A percentile compares a stretch with the other conserved stretches of the same genome.
These are phyloP conservation scores for Rhodotorula sp. DNA, from an alignment of 1,284 basidiomycete species.

Conservation along the genomic window DNA sequence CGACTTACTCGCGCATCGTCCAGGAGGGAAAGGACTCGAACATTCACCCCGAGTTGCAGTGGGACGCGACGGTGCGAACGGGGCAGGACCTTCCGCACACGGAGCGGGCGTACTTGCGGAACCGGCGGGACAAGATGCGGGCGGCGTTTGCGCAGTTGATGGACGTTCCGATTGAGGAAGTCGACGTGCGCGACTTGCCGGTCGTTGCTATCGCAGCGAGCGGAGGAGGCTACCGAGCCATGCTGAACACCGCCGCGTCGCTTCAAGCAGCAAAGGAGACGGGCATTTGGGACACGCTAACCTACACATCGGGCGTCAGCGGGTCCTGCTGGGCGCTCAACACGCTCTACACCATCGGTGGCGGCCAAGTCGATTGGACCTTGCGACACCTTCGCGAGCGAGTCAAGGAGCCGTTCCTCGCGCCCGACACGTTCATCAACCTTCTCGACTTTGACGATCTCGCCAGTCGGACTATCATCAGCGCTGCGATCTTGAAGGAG, in stretches of 20 bases:
- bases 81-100: conserved; percentile 48
- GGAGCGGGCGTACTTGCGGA: conserved; percentile 50
- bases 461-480: conserved; percentile 42
- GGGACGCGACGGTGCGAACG: conserved; percentile 52
- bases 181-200: conserved; percentile 52
- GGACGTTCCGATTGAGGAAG: conserved; percentile 45
- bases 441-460: conserved; percentile 15
- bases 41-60: conserved; percentile 52
- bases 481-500: conserved; percentile 51
- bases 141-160: conserved; percentile 50
- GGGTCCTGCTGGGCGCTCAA: conserved; percentile 51
- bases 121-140: conserved; percentile 48
- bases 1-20: conserved; percentile 35
- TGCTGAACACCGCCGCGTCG: conserved; percentile 53
- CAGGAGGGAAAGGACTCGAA: conserved; percentile 35
- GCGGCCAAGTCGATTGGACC: conserved; percentile 42
- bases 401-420: conserved; percentile 51
- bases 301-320: conserved; percentile 53
- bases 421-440: conserved; percentile 47
- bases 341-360: conserved; percentile 51
- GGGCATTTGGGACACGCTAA: conserved; percentile 50
- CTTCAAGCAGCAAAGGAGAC: conserved; percentile 48
- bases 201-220: conserved; percentile 53
- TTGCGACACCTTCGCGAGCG: conserved; percentile 48
- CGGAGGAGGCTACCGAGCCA: conserved; percentile 51